These are phyloP conservation scores for Neopestalotiopsis clavispora DNA, from an alignment of 2,329 filamentous ascomycete genomes.

Conservation along the genomic window DNA sequence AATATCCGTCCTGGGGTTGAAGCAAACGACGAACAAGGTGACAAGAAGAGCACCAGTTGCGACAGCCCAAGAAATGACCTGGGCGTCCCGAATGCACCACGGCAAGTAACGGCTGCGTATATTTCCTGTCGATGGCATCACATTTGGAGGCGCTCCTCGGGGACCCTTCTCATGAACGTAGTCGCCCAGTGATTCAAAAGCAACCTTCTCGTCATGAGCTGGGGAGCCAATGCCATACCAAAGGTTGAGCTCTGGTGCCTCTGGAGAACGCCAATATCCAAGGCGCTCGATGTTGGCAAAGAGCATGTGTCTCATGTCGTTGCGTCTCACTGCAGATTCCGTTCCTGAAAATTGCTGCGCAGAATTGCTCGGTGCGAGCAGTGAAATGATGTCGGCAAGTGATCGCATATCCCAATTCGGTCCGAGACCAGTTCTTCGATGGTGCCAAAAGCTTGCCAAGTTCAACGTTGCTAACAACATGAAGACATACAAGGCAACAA, in stretches of 20 bases:
- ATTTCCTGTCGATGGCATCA: constrained; percentile 53
- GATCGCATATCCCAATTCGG: constrained; percentile 77
- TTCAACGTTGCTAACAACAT: constrained; percentile 62
- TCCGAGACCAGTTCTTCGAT: constrained; percentile 73
- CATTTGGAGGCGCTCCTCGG: constrained; percentile 42
- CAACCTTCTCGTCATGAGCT: constrained; percentile 30
- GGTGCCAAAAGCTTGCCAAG: constrained; percentile 68
- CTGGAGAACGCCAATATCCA: constrained; percentile 83
- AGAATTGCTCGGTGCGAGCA: constrained; percentile 82
- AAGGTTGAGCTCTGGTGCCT: constrained; percentile 61
- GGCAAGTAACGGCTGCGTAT: constrained; percentile 73
- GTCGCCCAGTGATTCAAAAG: constrained; percentile 34
- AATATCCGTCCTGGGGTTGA: constrained; percentile 71
- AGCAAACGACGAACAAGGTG: constrained; percentile 78
- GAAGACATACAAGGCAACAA: constrained; percentile 75
- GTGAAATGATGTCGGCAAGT: constrained; percentile 78
- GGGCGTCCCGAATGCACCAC: constrained; percentile 73
- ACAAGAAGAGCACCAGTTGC: constrained; percentile 65
- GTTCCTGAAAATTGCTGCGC: constrained; percentile 73
- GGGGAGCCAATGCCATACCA: constrained; percentile 63
- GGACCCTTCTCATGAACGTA: constrained; percentile 16
- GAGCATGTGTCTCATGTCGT: constrained; percentile 58
- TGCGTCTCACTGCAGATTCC: constrained; percentile 60
- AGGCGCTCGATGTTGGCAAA: constrained; percentile 70
- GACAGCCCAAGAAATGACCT: constrained; percentile 70